Evolutionary conservation across 805 yeast genomes (phyloP), one percentile per base, ranked within the genome.

Genomic region (Candida oleophila): DNA sequence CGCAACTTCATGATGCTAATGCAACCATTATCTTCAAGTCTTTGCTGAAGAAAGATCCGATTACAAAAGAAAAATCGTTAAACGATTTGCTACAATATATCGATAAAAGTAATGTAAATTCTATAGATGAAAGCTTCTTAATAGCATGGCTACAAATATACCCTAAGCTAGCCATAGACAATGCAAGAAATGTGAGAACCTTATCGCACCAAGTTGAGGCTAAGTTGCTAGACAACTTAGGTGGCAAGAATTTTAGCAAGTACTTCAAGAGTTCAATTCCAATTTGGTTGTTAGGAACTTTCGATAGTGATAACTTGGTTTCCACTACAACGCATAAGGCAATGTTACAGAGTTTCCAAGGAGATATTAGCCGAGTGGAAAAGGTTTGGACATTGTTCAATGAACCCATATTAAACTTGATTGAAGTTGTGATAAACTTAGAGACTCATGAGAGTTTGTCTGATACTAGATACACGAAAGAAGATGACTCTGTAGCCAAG

Each of bases 51-150:
- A 80, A 86, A 58, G 96, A 90, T 57, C 77, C 84, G 4, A 83
- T 81, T n/a, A 92, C 98, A 0, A 87, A 83, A 58, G 96, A 89
- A 55, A 87, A 85, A 59, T 89, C 94, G 1, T 68, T 89, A 21
- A 60, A 53, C 4, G 95, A 87, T 37, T 56, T 71, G 39, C 47
- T 59, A 28, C 50, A 50, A 5, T 59, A 85, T 25, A 55, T 72
- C 2, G 50, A 78, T 2, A 20, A 12, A 7, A 15, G 21, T 5
- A 15, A 33, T 14, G 7, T 8, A 15, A 15, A 5, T 12, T 33
- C 36, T 33, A 57, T 57, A 15, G 46, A 44, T 32, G 83, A 84
- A 50, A 87, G 83, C 44, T 55, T 79, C 21, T 75, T 77, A 16
- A 62, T 77, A n/a, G 74, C 73, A 43, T 88, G 89, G 96, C 74